Evolutionary conservation across 2,329 filamentous ascomycete genomes (phyloP).

Genomic region (Escovopsis sp.): DNA sequence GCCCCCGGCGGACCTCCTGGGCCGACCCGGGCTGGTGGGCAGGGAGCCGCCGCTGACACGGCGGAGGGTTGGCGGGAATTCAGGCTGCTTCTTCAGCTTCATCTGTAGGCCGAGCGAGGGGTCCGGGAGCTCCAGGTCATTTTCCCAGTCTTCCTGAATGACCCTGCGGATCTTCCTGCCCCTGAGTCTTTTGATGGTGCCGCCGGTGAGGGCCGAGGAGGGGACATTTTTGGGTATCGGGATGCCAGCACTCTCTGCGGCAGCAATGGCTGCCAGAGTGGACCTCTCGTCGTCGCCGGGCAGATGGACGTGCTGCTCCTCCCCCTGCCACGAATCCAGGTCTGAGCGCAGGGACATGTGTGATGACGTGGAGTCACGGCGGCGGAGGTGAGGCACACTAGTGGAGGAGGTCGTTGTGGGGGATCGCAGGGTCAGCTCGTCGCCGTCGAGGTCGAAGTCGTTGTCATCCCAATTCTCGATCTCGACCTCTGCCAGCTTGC

Average conservation of each 20-base stretch:
- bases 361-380: slow-evolving; percentile 67
- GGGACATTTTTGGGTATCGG: slow-evolving; percentile 79
- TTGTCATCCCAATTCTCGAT: slow-evolving; percentile 73
- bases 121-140: slow-evolving; percentile 57
- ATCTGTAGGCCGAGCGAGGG: slow-evolving; percentile 45
- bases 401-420: slow-evolving; percentile 25
- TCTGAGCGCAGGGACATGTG: slow-evolving; percentile 72
- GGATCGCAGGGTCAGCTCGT: slow-evolving; percentile 46
- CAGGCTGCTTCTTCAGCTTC: slow-evolving; percentile 42
- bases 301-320: slow-evolving; percentile 76
- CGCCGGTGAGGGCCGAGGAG: slow-evolving; percentile 75
- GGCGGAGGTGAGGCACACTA: slow-evolving; percentile 22
- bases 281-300: slow-evolving; percentile 74
- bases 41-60: slow-evolving; percentile 46
- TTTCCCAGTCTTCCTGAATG: slow-evolving; percentile 67
- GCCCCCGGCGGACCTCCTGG: slow-evolving; percentile 11
- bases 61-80: slow-evolving; percentile 52
- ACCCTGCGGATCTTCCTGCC: slow-evolving; percentile 56
- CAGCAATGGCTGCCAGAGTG: slow-evolving; percentile 71
- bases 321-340: slow-evolving; percentile 56
- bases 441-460: slow-evolving; percentile 54
- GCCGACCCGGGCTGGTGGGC: slow-evolving; percentile 35
- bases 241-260: slow-evolving; percentile 78
- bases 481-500: slow-evolving; percentile 39
- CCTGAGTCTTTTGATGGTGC: slow-evolving; percentile 82